Base-by-base conservation (phyloP, 805 yeast species). In the Candida namnaoensis region DNA sequence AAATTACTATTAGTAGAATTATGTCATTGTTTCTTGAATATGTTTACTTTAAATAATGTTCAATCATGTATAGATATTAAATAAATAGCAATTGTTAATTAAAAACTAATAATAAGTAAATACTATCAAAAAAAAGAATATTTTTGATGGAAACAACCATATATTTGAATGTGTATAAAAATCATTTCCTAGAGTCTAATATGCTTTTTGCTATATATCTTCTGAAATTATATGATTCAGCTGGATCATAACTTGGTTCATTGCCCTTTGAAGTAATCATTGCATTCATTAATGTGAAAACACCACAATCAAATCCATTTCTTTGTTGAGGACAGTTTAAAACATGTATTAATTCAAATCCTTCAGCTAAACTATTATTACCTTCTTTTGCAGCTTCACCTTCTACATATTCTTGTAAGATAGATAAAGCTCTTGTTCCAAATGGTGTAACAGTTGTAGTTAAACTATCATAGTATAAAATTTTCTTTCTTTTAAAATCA, bases 251-350 rank as follows among this genome's bases (percentile, higher is more conserved):
- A 4, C 60, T 54, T 34, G 86, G 61, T 0, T 69, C 69, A 25
- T 59, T 57, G 5, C 68, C 73, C 32, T 75, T 63, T 0, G 90
- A 63, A 35, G 87, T 51, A 37, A 72, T 80, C 38, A 78, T 73
- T 1, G 85, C 86, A 38, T 80, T 82, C 42, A 88, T 76, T 59
- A 97, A 83, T 3, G 95, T 75, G 55, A 90, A 93, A 2, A 91
- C 95, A 7, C 99, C 99, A 66, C 99, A 93, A 60, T 93, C 99
- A 50, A 58, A 86, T 0, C 97, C 97, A 56, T 93, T 93, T 26
- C 71, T 66, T 57, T 93, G 99, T 49, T 82, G 86, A 1, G 99
- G 98, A 36, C 90, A 71, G n/a, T 62, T 56, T 3, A 58, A 46
- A 3, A 57, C 37, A 34, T 62, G 68, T 13, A 46, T 42, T 15